A percentile compares a stretch with the other conserved stretches of the same genome.
Conservation (phyloP, 1,284 basidiomycete species). For the Agroathelia rolfsii region DNA sequence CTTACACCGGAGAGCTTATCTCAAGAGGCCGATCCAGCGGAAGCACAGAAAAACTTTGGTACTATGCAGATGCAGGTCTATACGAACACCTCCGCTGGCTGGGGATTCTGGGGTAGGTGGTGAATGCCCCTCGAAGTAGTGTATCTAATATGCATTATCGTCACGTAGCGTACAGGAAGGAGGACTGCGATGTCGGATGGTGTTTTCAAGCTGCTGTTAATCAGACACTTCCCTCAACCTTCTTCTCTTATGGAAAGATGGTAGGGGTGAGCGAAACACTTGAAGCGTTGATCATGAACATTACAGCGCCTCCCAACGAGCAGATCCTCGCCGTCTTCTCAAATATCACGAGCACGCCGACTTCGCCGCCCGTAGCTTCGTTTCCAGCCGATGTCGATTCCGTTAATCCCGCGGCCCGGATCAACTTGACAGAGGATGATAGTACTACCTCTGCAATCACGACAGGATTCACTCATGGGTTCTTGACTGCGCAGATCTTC, state of each 20-base stretch:
- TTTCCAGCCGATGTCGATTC: too few species aligned
- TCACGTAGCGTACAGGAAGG: conserved; percentile 45
- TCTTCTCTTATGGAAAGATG: conserved; percentile 41
- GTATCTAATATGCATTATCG: conserved; percentile 2
- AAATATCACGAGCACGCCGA: too few species aligned
- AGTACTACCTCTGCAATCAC: too few species aligned
- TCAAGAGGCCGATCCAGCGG: conserved; percentile 34
- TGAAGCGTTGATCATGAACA: too few species aligned
- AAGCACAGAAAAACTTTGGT: conserved; percentile 48
- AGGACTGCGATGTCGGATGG: conserved; percentile 53
- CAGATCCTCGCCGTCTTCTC: too few species aligned
- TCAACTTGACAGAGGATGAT: too few species aligned
- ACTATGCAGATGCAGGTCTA: conserved; percentile 55
- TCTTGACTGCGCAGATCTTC: conserved; percentile 51
- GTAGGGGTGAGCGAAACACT: too few species aligned
- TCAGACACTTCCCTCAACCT: conserved; percentile 42
- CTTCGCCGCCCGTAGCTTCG: too few species aligned
- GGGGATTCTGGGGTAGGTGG: conserved; percentile 64
- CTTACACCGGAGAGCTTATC: conserved; percentile 48
- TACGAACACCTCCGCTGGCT: conserved; percentile 50
- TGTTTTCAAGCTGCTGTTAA: conserved; percentile 56
- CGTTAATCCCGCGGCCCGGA: too few species aligned
- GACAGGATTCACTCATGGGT: conserved; percentile 56
- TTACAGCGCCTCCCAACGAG: too few species aligned
- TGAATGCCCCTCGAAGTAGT: neutral